phyloP scores from a whole-genome alignment of 306 rosid species.

The Lathyrus aphaca region DNA sequence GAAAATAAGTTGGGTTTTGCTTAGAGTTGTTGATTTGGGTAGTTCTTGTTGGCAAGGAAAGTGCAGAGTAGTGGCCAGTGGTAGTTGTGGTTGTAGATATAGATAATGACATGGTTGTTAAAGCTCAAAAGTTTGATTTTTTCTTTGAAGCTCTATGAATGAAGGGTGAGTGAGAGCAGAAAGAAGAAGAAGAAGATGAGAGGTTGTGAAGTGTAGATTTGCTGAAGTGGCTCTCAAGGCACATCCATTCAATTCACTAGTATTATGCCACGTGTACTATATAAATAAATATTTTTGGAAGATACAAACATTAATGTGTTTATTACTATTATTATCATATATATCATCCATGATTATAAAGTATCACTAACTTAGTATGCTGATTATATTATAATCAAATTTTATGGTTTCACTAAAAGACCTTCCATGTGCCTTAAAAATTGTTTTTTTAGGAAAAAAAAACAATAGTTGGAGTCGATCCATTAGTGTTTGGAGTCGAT shows the following conservation, averaged over 20 bases:
- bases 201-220: conserved; percentile 40
- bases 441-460: no score
- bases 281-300: neutral
- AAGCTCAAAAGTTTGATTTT: conserved; percentile 26
- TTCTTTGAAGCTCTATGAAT: neutral
- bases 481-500: no score
- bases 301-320: neutral
- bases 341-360: no score
- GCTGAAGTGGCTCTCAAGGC: conserved; percentile 44
- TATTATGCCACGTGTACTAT: conserved; percentile 48
- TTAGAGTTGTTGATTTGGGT: conserved; percentile 41
- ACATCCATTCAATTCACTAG: conserved; percentile 41
- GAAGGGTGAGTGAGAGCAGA: conserved; percentile 10
- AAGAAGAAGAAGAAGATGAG: conserved; percentile 33
- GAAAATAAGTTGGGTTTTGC: conserved; percentile 40
- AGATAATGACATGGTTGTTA: conserved; percentile 64
- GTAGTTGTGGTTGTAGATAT: conserved; percentile 62
- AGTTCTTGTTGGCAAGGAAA: conserved; percentile 54
- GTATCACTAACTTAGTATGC: no score
- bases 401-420: no score
- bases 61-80: conserved; percentile 56
- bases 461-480: no score
- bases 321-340: no score
- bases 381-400: no score
- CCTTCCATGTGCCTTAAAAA: no score